These are phyloP conservation scores for Fusarium nurragi DNA, from an alignment of 2,329 filamentous ascomycete genomes.

Conservation along the genomic window DNA sequence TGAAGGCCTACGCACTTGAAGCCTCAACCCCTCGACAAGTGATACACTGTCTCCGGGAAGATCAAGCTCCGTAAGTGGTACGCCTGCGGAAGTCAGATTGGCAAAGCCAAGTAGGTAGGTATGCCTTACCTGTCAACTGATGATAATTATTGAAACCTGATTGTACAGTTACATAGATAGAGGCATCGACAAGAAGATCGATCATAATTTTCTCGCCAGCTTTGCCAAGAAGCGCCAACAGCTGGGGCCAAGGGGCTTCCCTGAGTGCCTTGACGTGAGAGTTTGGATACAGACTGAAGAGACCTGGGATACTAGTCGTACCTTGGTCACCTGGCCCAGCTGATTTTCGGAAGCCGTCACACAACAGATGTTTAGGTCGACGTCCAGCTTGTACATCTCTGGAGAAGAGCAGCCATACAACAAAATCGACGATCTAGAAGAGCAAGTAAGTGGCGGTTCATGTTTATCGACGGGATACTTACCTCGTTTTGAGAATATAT, in stretches of 20 bases:
- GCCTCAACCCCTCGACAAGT: not conserved
- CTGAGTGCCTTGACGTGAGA: conserved; percentile 75
- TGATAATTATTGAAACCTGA: conserved; percentile 72
- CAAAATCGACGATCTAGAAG: conserved; percentile 77
- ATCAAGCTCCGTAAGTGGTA: conserved; percentile 61
- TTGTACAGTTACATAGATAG: conserved; percentile 74
- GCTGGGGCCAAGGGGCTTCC: conserved; percentile 74
- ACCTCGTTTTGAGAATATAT: conserved; percentile 72
- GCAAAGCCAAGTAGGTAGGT: not conserved
- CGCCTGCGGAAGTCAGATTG: conserved; percentile 49
- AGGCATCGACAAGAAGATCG: conserved; percentile 78
- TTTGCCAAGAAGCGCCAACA: conserved; percentile 78
- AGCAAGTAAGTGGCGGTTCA: conserved; percentile 16
- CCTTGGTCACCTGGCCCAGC: conserved; percentile 44
- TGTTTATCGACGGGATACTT: conserved; percentile 14
- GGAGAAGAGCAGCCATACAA: conserved; percentile 80
- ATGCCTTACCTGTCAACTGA: conserved; percentile 78
- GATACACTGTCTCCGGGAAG: conserved; percentile 33
- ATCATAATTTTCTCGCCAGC: conserved; percentile 82
- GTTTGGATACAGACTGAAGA: conserved; percentile 73
- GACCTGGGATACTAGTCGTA: conserved; percentile 67
- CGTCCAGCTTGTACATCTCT: conserved; percentile 55
- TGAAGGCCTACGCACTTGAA: conserved; percentile 51
- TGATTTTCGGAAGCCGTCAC: conserved; percentile 78
- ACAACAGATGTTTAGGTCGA: conserved; percentile 78